These are phyloP conservation scores for Venturia nashicola DNA, from an alignment of 2,329 filamentous ascomycete genomes.

Conservation along the genomic window DNA sequence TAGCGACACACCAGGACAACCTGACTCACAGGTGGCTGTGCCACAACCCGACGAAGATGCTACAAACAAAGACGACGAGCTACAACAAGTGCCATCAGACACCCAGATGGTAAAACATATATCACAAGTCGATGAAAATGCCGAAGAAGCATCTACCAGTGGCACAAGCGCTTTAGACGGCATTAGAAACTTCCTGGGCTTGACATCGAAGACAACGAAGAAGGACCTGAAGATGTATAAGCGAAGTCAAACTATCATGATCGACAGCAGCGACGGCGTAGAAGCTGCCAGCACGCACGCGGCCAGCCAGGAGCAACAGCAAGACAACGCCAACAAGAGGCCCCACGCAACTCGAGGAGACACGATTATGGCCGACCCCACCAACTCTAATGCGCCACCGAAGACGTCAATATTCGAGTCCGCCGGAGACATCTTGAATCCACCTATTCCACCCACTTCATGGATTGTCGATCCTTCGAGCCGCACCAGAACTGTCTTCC, in stretches of 20 bases:
- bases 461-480: slow-evolving; percentile 75
- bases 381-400: slow-evolving; percentile 57
- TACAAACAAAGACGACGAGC: slow-evolving; percentile 53
- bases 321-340: slow-evolving; percentile 14
- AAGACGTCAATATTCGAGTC: slow-evolving; percentile 91
- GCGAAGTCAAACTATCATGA: slow-evolving; percentile 61
- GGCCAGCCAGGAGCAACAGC: background rate
- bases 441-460: slow-evolving; percentile 67
- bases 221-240: slow-evolving; percentile 50
- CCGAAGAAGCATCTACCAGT: slow-evolving; percentile 10
- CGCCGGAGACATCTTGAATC: slow-evolving; percentile 82
- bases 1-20: slow-evolving; percentile 11
- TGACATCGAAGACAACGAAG: slow-evolving; percentile 48
- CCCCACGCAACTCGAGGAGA: slow-evolving; percentile 37
- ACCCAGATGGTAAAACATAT: slow-evolving; percentile 18
- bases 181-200: slow-evolving; percentile 65
- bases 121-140: slow-evolving; percentile 12
- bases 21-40: slow-evolving; percentile 34
- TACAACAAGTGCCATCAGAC: slow-evolving; percentile 14
- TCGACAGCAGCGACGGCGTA: slow-evolving; percentile 16
- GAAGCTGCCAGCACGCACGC: background rate
- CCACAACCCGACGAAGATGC: slow-evolving; percentile 58
- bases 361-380: slow-evolving; percentile 34
- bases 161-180: slow-evolving; percentile 25
- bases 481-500: slow-evolving; percentile 83